Conservation (phyloP, 495 filamentous ascomycete genomes). For the Rhypophila decipiens region DNA sequence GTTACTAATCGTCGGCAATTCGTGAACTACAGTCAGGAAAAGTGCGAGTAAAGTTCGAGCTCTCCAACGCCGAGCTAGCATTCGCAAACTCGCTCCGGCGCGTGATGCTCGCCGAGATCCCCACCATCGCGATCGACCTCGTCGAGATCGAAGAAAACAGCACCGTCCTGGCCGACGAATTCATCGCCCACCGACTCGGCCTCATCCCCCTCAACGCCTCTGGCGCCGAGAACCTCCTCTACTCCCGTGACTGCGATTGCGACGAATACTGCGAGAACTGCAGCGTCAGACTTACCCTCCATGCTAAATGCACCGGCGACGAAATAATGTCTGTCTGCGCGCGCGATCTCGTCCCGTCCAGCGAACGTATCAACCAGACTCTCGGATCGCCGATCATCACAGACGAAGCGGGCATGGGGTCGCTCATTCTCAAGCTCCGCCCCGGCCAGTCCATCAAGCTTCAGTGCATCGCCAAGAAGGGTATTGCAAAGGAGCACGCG, state of each 20-base stretch:
- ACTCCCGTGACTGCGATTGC: conserved; percentile 94
- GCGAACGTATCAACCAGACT: conserved; percentile 54
- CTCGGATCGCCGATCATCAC: conserved; percentile 76
- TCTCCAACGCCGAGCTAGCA: conserved; percentile 71
- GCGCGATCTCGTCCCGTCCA: conserved; percentile 68
- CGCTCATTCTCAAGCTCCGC: conserved; percentile 80
- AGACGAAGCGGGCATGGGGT: conserved; percentile 74
- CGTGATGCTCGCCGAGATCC: conserved; percentile 87
- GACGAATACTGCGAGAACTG: conserved; percentile 88
- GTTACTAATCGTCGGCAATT: conserved; percentile 58
- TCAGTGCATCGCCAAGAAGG: conserved; percentile 93
- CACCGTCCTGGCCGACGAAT: conserved; percentile 90
- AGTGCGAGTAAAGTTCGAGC: conserved; percentile 74
- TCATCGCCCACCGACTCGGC: conserved; percentile 87
- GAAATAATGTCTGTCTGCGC: conserved; percentile 89
- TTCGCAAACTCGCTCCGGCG: conserved; percentile 95
- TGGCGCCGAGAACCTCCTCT: conserved; percentile 73
- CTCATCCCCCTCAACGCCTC: conserved; percentile 82
- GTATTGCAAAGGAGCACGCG: conserved; percentile 96
- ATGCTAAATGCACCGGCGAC: conserved; percentile 73
- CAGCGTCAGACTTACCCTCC: conserved; percentile 72
- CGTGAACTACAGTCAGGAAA: too few relatives aligned
- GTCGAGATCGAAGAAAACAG: conserved; percentile 92
- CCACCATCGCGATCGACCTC: conserved; percentile 89
- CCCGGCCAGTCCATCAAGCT: conserved; percentile 83